These are phyloP conservation scores for Aureobasidium sp. DNA, from an alignment of 2,329 filamentous ascomycete genomes.

Conservation along the genomic window DNA sequence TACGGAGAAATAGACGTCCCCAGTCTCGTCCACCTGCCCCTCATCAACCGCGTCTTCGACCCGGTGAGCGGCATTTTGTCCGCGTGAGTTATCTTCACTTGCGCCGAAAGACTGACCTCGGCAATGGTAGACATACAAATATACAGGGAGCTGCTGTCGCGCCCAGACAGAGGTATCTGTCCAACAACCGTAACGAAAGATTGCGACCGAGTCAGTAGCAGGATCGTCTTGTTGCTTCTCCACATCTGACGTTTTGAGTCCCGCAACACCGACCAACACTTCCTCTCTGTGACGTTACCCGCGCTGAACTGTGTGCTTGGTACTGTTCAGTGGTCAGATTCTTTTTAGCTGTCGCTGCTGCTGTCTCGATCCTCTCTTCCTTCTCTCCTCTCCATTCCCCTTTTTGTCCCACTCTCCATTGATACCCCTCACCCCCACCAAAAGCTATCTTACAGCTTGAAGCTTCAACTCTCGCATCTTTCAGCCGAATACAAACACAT, in stretches of 20 bases:
- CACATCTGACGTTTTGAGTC: conserved; percentile 17
- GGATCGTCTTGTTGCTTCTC: conserved; percentile 11
- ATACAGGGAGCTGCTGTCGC: background rate
- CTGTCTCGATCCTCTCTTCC: background rate
- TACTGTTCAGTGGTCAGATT: background rate
- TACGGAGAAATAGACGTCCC: conserved; percentile 5
- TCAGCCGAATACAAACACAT: background rate
- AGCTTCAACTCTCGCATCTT: background rate
- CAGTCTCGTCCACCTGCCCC: background rate
- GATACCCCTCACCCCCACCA: conserved; percentile 10
- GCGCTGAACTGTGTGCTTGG: background rate
- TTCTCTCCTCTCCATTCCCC: background rate
- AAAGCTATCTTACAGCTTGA: background rate
- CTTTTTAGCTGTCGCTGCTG: conserved; percentile 4
- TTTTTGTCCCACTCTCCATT: background rate
- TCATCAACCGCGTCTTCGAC: background rate
- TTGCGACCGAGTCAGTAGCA: background rate
- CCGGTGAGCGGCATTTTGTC: conserved; percentile 10
- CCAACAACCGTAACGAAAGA: background rate
- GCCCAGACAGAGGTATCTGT: background rate
- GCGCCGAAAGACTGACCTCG: conserved; percentile 1
- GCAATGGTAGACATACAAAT: conserved; percentile 1
- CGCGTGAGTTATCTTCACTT: conserved; percentile 9
- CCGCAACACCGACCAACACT: conserved; percentile 16
- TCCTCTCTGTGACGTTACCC: background rate